These are phyloP conservation scores for Neocatenulostroma microsporum DNA, from an alignment of 2,329 filamentous ascomycete species.

Conservation along the genomic window DNA sequence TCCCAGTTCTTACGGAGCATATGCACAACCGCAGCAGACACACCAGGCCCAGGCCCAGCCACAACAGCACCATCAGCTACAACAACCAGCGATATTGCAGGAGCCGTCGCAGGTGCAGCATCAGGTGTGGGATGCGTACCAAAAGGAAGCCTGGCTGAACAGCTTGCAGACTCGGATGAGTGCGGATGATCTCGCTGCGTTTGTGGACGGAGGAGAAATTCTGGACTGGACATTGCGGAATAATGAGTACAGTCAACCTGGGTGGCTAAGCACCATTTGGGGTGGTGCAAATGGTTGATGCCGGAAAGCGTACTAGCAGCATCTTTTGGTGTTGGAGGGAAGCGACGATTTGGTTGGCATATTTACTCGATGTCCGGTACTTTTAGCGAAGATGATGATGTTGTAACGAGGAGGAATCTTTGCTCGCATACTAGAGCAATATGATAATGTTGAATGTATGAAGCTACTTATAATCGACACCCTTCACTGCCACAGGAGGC, in stretches of 20 bases:
- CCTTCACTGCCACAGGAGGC: too few relatives aligned
- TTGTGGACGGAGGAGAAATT: slow-evolving; percentile 31
- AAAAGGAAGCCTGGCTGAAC: slow-evolving; percentile 30
- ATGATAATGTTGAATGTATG: too few relatives aligned
- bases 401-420: too few relatives aligned
- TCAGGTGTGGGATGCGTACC: slow-evolving; percentile 19
- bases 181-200: slow-evolving; percentile 35
- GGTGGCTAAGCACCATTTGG: slow-evolving; percentile 11
- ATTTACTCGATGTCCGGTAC: too few relatives aligned
- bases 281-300: not conserved
- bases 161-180: slow-evolving; percentile 31
- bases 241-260: slow-evolving; percentile 2
- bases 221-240: slow-evolving; percentile 5
- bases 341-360: too few relatives aligned
- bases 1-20: slow-evolving; percentile 7
- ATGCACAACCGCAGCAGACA: slow-evolving; percentile 10
- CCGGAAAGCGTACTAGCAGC: too few relatives aligned
- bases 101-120: slow-evolving; percentile 5
- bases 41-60: slow-evolving; percentile 4
- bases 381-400: too few relatives aligned
- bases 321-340: too few relatives aligned
- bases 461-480: too few relatives aligned
- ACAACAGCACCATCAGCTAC: slow-evolving; percentile 5
- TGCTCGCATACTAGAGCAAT: too few relatives aligned
- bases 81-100: slow-evolving; percentile 2